A percentile compares a stretch with the other conserved stretches of the same genome.
These are phyloP conservation scores for Torulaspora pretoriensis DNA, from an alignment of 1,139 yeast genomes.

Conservation along the genomic window DNA sequence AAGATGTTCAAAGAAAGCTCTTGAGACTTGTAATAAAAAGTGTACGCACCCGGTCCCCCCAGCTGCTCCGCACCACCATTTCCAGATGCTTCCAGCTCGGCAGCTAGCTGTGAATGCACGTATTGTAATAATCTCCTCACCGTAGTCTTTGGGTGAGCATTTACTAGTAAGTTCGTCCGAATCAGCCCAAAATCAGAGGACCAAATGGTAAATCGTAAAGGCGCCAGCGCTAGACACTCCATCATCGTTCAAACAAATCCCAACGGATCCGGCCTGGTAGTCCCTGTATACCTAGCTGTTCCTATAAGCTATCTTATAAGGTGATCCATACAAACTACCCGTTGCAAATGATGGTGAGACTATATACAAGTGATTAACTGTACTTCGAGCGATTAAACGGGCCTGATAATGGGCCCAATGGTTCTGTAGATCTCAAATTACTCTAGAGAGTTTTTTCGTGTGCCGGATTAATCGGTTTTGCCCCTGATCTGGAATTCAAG, in stretches of 20 bases:
- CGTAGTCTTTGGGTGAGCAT: slow-evolving; percentile 27
- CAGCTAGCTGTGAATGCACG: slow-evolving; percentile 19
- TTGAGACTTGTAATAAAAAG: slow-evolving; percentile 8
- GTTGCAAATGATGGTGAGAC: slow-evolving; percentile 4
- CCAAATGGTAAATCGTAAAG: slow-evolving; percentile 23
- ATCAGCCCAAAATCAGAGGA: slow-evolving; percentile 19
- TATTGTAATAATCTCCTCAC: slow-evolving; percentile 29
- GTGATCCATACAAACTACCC: not conserved
- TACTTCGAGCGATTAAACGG: not conserved
- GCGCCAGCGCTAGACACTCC: slow-evolving; percentile 24
- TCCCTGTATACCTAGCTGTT: not conserved
- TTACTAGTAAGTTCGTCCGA: slow-evolving; percentile 19
- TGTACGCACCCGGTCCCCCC: slow-evolving; percentile 9
- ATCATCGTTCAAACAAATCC: slow-evolving; percentile 8
- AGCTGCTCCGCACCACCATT: not conserved
- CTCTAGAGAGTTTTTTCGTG: not conserved
- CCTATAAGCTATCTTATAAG: not conserved
- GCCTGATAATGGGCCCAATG: not conserved
- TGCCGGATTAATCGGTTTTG: slow-evolving; percentile 6
- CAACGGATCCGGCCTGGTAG: not conserved
- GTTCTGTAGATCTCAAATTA: not conserved
- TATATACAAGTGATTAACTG: slow-evolving; percentile 5
- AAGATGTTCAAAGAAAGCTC: slow-evolving; percentile 11
- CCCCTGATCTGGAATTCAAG: slow-evolving; percentile 24
- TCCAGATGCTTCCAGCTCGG: slow-evolving; percentile 7